Percentiles rank a stretch among this genome's conserved stretches.
phyloP scores from a whole-genome alignment of 495 filamentous ascomycete genomes.

The Penicillium daleae region DNA sequence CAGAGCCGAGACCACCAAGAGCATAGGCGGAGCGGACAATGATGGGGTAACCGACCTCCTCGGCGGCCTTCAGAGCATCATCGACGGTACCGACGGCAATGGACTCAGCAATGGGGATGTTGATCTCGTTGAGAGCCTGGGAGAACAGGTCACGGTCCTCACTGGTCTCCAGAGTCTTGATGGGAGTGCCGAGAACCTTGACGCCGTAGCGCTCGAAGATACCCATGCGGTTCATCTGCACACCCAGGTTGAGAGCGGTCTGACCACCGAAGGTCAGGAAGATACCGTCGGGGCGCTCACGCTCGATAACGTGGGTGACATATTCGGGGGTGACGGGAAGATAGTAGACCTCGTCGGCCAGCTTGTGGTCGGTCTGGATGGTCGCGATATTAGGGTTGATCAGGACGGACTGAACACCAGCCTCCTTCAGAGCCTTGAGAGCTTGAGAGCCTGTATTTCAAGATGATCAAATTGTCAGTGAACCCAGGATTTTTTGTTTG shows the following conservation, averaged over 20 bases:
- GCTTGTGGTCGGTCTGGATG: constrained; percentile 96
- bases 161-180: constrained; percentile 90
- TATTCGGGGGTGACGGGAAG: constrained; percentile 96
- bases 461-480: constrained; percentile 17
- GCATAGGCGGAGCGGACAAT: constrained; percentile 97
- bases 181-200: constrained; percentile 90
- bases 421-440: constrained; percentile 95
- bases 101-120: constrained; percentile 95
- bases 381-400: constrained; percentile 99
- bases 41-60: constrained; percentile 89
- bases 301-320: constrained; percentile 92
- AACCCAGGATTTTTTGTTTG: background rate
- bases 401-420: constrained; percentile 89
- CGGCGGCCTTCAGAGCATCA: constrained; percentile 84
- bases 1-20: constrained; percentile 91
- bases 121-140: constrained; percentile 87
- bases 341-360: constrained; percentile 98
- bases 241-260: constrained; percentile 93
- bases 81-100: constrained; percentile 90
- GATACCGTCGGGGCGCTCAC: constrained; percentile 92
- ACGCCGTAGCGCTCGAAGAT: constrained; percentile 94
- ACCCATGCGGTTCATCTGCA: constrained; percentile 96
- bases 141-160: constrained; percentile 96
- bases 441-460: constrained; percentile 77
- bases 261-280: constrained; percentile 96